phyloP scores from a whole-genome alignment of 1,284 basidiomycete species.

The Kalmanozyma brasiliensis region DNA sequence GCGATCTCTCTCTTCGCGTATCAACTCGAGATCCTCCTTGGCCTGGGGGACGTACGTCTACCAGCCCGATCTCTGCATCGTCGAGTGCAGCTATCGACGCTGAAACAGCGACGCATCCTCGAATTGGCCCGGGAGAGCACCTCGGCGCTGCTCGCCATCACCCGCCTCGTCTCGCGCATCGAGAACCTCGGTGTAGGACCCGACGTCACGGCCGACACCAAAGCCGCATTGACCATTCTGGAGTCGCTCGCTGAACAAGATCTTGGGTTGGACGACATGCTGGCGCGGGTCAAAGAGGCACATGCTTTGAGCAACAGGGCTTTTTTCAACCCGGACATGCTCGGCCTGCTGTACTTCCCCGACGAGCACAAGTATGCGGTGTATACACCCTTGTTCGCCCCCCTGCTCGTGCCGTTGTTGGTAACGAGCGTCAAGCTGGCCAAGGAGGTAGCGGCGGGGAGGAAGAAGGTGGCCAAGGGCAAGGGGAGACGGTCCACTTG shows the following conservation, averaged over 20 bases:
- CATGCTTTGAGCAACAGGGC: constrained; percentile 82
- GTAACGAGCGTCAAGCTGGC: constrained; percentile 73
- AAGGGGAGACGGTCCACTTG: constrained; percentile 5
- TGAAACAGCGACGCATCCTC: constrained; percentile 46
- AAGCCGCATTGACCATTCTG: constrained; percentile 21
- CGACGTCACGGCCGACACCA: constrained; percentile 45
- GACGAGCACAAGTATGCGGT: constrained; percentile 69
- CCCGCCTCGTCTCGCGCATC: constrained; percentile 56
- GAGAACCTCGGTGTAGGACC: constrained; percentile 58
- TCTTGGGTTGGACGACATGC: constrained; percentile 70
- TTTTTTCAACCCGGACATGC: constrained; percentile 96
- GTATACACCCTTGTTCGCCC: constrained; percentile 67
- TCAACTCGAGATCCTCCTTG: constrained; percentile 82
- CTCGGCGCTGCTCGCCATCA: constrained; percentile 56
- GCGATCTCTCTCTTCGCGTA: constrained; percentile 78
- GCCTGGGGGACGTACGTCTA: too few species aligned
- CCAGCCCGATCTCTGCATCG: background rate
- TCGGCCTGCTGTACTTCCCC: constrained; percentile 90
- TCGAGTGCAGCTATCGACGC: constrained; percentile 15
- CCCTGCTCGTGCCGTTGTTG: constrained; percentile 78
- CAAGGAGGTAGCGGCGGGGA: constrained; percentile 3
- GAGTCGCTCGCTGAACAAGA: constrained; percentile 16
- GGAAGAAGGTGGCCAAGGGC: background rate
- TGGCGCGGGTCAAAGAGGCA: constrained; percentile 77
- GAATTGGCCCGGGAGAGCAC: constrained; percentile 45